phyloP scores from a whole-genome alignment of 2,329 filamentous ascomycete species.

The Cladobotryum mycophilum region DNA sequence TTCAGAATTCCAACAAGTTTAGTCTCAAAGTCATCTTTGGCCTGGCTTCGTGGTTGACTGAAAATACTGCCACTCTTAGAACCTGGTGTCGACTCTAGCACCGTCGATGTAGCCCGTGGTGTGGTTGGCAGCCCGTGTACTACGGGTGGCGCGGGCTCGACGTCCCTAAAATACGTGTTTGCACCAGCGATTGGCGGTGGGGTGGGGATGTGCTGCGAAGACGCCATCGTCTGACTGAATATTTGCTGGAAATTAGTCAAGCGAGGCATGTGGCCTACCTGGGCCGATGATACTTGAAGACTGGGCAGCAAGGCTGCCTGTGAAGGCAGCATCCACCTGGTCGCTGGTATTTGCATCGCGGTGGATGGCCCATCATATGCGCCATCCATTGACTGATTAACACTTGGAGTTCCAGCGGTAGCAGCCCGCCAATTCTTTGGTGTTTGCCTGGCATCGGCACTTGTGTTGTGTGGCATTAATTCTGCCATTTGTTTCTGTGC shows the following conservation, averaged over 20 bases:
- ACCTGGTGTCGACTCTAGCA: not conserved
- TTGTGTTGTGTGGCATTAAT: not conserved
- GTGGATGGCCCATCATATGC: not conserved
- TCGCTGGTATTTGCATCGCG: not conserved
- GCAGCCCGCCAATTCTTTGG: not conserved
- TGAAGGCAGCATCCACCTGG: not conserved
- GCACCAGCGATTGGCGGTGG: slow-evolving; percentile 30
- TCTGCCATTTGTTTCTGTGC: slow-evolving; percentile 4
- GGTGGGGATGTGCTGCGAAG: slow-evolving; percentile 6
- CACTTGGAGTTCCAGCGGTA: not conserved
- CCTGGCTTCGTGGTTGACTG: slow-evolving; percentile 16
- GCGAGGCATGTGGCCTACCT: not conserved
- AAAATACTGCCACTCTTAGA: slow-evolving; percentile 16
- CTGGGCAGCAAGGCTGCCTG: not conserved
- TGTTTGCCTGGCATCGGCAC: no score
- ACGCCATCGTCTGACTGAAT: not conserved
- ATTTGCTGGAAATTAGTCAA: not conserved
- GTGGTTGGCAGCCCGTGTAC: not conserved
- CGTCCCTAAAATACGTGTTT: slow-evolving; percentile 29
- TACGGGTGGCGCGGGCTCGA: not conserved
- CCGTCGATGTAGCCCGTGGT: not conserved
- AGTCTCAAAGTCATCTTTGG: slow-evolving; percentile 21
- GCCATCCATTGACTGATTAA: not conserved
- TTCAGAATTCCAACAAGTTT: slow-evolving; percentile 5
- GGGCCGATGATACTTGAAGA: not conserved